phyloP scores from a whole-genome alignment of 164 flowering plant genomes.

The grape (Vitis vinifera) region ASM3070453v1 NC_081816.1:24068001-24068500 shows the following conservation, averaged over 20 bases:
- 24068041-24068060: too few relatives aligned
- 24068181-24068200: slow-evolving; percentile 90
- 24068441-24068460: slow-evolving; percentile 94
- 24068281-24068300: slow-evolving; percentile 65
- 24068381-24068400: slow-evolving; percentile 77
- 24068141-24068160: slow-evolving; percentile 98
- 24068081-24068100: slow-evolving; percentile 92
- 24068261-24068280: not conserved
- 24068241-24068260: not conserved
- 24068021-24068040: too few relatives aligned
- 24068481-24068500: not conserved
- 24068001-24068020: too few relatives aligned
- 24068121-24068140: slow-evolving; percentile 96
- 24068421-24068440: slow-evolving; percentile 89
- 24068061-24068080: slow-evolving; percentile 64
- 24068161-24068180: slow-evolving; percentile 99
- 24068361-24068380: slow-evolving; percentile 92
- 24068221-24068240: not conserved
- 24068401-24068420: slow-evolving; percentile 81
- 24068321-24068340: slow-evolving; percentile 98
- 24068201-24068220: not conserved
- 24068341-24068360: slow-evolving; percentile 97
- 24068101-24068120: slow-evolving; percentile 96
- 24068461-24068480: slow-evolving; percentile 4
- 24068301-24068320: slow-evolving; percentile 82